Percentiles rank a stretch among this genome's conserved stretches.
phyloP scores from a whole-genome alignment of 2,329 filamentous ascomycete genomes.

The Fusarium sp. region DNA sequence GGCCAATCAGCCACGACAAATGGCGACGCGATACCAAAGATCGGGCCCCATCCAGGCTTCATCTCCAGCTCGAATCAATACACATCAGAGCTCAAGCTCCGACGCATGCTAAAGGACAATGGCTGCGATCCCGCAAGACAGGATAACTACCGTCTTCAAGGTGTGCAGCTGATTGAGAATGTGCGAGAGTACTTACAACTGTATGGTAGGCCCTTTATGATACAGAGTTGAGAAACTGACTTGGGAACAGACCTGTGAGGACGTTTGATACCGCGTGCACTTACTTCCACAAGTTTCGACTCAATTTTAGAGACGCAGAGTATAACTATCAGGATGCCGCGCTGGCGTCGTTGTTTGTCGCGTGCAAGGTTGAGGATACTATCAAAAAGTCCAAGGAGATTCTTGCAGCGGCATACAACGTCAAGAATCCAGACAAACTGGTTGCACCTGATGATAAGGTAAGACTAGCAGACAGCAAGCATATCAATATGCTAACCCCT shows the following conservation, averaged over 20 bases:
- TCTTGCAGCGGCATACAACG: conserved; percentile 87
- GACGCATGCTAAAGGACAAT: conserved; percentile 75
- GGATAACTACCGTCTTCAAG: conserved; percentile 83
- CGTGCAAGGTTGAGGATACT: conserved; percentile 98
- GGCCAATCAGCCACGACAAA: conserved; percentile 26
- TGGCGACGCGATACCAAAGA: conserved; percentile 36
- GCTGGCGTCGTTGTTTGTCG: conserved; percentile 87
- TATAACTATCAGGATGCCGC: conserved; percentile 90
- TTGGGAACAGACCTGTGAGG: conserved; percentile 75
- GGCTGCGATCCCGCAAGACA: conserved; percentile 82
- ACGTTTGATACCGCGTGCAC: conserved; percentile 92
- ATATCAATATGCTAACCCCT: not conserved
- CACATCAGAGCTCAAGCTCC: conserved; percentile 83
- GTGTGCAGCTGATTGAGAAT: conserved; percentile 88
- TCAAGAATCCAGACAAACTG: conserved; percentile 76
- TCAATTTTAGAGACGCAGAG: conserved; percentile 85
- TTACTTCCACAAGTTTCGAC: conserved; percentile 93
- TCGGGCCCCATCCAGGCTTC: conserved; percentile 60
- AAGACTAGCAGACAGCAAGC: conserved; percentile 38
- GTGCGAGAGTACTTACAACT: conserved; percentile 82
- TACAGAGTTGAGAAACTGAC: not conserved
- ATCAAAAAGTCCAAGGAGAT: conserved; percentile 97
- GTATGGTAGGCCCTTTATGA: conserved; percentile 54
- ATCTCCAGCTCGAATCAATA: conserved; percentile 72
- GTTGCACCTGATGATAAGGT: conserved; percentile 86